Evolutionary conservation across 371 early-diverging fungal species (phyloP).

Genomic region (Apophysomyces variabilis): DNA sequence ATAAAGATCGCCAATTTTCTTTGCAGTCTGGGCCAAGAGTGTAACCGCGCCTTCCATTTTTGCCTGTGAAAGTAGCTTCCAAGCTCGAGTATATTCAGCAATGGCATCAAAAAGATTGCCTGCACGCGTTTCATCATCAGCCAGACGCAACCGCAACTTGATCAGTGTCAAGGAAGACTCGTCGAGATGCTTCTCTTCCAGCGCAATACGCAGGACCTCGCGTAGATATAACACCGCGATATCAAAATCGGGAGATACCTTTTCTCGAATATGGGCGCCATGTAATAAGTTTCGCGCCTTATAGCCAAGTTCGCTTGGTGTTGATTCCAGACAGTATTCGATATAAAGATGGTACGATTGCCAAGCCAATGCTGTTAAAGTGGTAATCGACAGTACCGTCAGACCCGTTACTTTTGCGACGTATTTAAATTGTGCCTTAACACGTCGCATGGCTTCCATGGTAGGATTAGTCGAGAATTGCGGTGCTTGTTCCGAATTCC

Average conservation of each 20-base stretch:
- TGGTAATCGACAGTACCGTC: conserved; percentile 31
- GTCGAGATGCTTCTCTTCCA: conserved; percentile 41
- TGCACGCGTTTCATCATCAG: conserved; percentile 37
- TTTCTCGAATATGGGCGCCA: conserved; percentile 55
- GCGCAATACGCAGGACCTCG: conserved; percentile 43
- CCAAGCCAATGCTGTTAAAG: conserved; percentile 40
- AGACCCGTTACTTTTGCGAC: conserved; percentile 41
- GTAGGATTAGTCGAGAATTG: conserved; percentile 44
- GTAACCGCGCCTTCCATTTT: not conserved
- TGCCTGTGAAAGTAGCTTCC: conserved; percentile 36
- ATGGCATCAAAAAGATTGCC: conserved; percentile 53
- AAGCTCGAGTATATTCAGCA: conserved; percentile 45
- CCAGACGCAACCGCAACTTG: conserved; percentile 41
- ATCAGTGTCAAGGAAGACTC: conserved; percentile 36
- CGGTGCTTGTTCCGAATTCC: not conserved
- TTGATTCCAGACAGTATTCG: conserved; percentile 43
- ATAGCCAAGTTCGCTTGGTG: conserved; percentile 45
- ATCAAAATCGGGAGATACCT: conserved; percentile 40
- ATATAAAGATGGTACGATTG: conserved; percentile 56
- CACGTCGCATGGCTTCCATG: conserved; percentile 26
- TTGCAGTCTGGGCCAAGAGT: conserved; percentile 30
- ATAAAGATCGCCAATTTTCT: conserved; percentile 58
- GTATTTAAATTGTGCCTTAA: conserved; percentile 36
- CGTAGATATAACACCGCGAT: conserved; percentile 46
- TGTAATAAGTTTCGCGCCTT: conserved; percentile 51